Conservation (phyloP, 1,284 basidiomycete genomes). For the Phaffia rhodozyma region DNA sequence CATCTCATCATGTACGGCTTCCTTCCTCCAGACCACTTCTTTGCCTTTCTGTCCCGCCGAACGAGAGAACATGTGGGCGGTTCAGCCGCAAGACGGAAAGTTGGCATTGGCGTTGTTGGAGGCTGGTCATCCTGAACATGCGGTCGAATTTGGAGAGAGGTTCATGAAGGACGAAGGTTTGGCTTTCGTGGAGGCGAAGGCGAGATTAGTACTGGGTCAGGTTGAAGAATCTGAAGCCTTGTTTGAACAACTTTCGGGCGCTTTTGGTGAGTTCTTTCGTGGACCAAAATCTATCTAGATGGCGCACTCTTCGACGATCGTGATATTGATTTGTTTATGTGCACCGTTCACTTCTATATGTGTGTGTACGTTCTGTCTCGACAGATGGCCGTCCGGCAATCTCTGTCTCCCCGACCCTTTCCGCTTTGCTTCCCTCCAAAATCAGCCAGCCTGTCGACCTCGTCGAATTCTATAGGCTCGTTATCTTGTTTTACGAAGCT, state of each 20-base stretch:
- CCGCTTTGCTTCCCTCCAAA: constrained; percentile 21
- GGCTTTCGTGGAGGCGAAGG: constrained; percentile 56
- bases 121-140: constrained; percentile 51
- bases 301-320: too few species aligned
- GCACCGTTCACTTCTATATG: constrained; percentile 10
- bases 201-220: constrained; percentile 56
- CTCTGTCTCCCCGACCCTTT: constrained; percentile 13
- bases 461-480: constrained; percentile 60
- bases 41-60: constrained; percentile 17
- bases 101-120: constrained; percentile 57
- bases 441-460: constrained; percentile 3
- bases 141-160: constrained; percentile 55
- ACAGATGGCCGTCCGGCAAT: constrained; percentile 1
- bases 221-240: constrained; percentile 58
- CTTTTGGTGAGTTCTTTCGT: constrained; percentile 51
- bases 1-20: constrained; percentile 47
- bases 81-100: constrained; percentile 42
- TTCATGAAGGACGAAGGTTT: constrained; percentile 63
- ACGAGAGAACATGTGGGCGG: constrained; percentile 16
- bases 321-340: not conserved
- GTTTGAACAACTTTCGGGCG: constrained; percentile 63
- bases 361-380: not conserved
- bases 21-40: constrained; percentile 22
- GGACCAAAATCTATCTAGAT: not conserved
- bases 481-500: constrained; percentile 57